These are phyloP conservation scores for Colletotrichum gloeosporioides DNA, from an alignment of 2,329 filamentous ascomycete species.

Conservation along the genomic window DNA sequence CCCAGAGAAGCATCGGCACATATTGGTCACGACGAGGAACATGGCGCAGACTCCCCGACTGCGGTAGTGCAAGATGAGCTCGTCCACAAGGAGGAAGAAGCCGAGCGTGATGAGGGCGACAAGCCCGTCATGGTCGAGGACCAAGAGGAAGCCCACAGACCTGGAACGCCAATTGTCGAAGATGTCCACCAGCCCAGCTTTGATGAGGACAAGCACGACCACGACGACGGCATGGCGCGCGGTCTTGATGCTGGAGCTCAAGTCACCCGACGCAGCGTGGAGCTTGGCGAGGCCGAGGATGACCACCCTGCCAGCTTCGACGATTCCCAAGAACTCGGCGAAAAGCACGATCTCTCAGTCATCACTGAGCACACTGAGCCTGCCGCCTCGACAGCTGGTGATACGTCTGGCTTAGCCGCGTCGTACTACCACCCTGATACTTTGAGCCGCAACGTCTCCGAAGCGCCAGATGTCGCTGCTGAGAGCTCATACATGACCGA, in stretches of 20 bases:
- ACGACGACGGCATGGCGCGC: neutral
- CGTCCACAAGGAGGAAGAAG: neutral
- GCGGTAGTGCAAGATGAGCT: neutral
- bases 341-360: neutral
- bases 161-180: neutral
- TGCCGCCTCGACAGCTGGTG: neutral
- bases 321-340: neutral
- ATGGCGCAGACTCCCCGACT: neutral
- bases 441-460: neutral
- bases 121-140: neutral
- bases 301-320: neutral
- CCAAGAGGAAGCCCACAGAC: neutral
- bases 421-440: neutral
- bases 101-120: neutral
- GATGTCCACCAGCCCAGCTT: neutral
- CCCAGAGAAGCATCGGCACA: neutral
- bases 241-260: neutral
- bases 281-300: neutral
- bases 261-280: neutral
- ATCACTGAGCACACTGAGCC: conserved; percentile 8
- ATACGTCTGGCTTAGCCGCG: neutral
- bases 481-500: conserved; percentile 9
- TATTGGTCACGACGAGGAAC: rapidly evolving
- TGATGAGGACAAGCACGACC: neutral
- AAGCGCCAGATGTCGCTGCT: neutral